phyloP scores from a whole-genome alignment of 2,329 filamentous ascomycete species.

The Ophioceras dolichostomum region DNA sequence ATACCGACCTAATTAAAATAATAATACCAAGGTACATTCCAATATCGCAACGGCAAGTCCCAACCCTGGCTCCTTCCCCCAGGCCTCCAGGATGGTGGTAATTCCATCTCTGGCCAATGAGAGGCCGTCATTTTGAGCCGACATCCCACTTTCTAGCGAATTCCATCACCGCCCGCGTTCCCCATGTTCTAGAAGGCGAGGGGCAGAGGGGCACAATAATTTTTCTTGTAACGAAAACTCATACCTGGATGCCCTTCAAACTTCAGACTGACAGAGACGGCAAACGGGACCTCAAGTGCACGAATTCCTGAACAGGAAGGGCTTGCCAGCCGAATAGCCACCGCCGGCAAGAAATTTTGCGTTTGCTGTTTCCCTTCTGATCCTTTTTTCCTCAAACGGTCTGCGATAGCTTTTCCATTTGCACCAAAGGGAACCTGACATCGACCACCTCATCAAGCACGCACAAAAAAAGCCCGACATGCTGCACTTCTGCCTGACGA shows the following conservation, averaged over 20 bases:
- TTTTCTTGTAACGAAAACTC: not conserved
- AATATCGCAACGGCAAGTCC: no score
- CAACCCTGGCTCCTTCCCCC: no score
- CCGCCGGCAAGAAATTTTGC: not conserved
- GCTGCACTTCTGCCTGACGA: conserved; percentile 35
- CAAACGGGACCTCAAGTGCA: no score
- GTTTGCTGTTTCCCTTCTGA: not conserved
- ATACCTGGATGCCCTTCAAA: no score
- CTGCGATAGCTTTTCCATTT: not conserved
- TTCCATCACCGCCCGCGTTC: not conserved
- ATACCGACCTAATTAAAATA: no score
- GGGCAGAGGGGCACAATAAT: not conserved
- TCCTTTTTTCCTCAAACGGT: no score
- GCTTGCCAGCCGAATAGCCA: no score
- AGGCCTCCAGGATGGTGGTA: no score
- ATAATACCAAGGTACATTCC: no score
- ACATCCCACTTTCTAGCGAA: not conserved
- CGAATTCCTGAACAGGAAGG: not conserved
- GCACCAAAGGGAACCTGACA: not conserved
- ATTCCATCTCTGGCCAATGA: not conserved
- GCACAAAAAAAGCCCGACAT: conserved; percentile 33
- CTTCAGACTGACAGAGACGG: no score
- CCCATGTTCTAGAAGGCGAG: not conserved
- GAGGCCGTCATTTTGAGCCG: not conserved
- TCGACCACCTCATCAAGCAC: conserved; percentile 8